These are phyloP conservation scores for Podila clonocystis DNA, from an alignment of 192 early-diverging fungal genomes.

Conservation along the genomic window DNA sequence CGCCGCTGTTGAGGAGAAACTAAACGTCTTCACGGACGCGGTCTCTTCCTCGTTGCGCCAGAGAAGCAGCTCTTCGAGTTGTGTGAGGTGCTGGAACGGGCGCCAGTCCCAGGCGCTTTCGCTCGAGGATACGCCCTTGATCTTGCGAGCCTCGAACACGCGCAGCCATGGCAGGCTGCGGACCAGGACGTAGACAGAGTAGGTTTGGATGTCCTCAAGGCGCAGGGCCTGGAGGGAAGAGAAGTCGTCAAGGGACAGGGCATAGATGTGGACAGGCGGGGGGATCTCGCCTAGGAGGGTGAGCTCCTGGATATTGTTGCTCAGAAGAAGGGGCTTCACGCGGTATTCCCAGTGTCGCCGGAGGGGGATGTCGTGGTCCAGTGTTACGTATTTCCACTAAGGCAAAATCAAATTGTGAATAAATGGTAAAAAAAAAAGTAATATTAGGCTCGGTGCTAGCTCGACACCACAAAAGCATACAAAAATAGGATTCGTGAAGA, in stretches of 20 bases:
- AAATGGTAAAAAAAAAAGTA: background rate
- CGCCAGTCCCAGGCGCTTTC: constrained; percentile 33
- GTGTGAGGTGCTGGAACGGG: constrained; percentile 13
- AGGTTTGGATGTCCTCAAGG: constrained; percentile 28
- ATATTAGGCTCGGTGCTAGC: background rate
- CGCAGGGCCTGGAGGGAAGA: constrained; percentile 10
- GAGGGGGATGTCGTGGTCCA: constrained; percentile 12
- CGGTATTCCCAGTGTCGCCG: constrained; percentile 23
- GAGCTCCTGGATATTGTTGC: constrained; percentile 16
- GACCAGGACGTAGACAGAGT: constrained; percentile 30
- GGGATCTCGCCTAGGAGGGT: constrained; percentile 26
- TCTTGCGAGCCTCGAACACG: constrained; percentile 31
- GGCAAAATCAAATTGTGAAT: background rate
- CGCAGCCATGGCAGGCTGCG: constrained; percentile 24
- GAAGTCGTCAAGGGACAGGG: constrained; percentile 22
- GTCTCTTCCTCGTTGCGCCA: constrained; percentile 29
- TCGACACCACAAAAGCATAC: background rate
- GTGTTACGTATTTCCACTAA: constrained; percentile 30
- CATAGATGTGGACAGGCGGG: constrained; percentile 21
- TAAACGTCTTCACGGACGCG: constrained; percentile 16
- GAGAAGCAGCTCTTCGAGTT: constrained; percentile 27
- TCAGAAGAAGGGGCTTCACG: constrained; percentile 15
- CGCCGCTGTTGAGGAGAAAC: constrained; percentile 7
- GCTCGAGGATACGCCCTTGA: constrained; percentile 21
- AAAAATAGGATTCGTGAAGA: no score